Evolutionary conservation across 768 basidiomycete species (phyloP).

Genomic region (Pisolithus microcarpus): DNA sequence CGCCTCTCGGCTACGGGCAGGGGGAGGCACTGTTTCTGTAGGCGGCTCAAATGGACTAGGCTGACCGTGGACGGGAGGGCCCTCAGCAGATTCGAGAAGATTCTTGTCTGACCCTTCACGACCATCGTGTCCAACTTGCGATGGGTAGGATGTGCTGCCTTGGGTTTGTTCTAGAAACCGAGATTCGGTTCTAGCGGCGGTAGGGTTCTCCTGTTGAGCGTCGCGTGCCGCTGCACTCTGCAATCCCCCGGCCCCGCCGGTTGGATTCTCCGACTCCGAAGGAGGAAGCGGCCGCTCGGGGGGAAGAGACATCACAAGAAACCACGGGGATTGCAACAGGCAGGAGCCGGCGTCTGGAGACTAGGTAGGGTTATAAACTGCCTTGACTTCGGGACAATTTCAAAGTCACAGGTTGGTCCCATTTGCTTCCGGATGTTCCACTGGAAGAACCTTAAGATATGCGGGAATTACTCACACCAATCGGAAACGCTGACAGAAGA

Average conservation of each 20-base stretch:
- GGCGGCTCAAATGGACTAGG: constrained; percentile 3
- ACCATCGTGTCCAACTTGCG: constrained; percentile 2
- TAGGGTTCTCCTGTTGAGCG: neutral
- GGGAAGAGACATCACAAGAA: too few species aligned
- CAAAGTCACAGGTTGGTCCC: too few species aligned
- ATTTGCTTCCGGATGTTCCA: too few species aligned
- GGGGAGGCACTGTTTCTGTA: neutral
- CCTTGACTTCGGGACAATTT: too few species aligned
- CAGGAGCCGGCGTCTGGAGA: too few species aligned
- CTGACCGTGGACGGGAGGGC: constrained; percentile 5
- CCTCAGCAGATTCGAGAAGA: constrained; percentile 8
- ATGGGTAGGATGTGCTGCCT: neutral
- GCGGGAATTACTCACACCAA: too few species aligned
- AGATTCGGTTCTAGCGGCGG: neutral
- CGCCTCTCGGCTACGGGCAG: constrained; percentile 12
- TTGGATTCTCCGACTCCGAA: neutral
- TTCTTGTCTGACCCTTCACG: neutral
- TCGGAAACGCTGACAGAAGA: too few species aligned
- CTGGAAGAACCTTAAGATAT: too few species aligned
- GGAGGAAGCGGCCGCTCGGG: neutral
- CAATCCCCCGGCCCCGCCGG: neutral
- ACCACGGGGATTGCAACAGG: too few species aligned
- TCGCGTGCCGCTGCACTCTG: neutral
- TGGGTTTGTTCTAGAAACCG: constrained; percentile 1
- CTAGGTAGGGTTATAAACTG: too few species aligned